These are phyloP conservation scores for Cercospora canescens DNA, from an alignment of 2,329 filamentous ascomycete species.

Conservation along the genomic window DNA sequence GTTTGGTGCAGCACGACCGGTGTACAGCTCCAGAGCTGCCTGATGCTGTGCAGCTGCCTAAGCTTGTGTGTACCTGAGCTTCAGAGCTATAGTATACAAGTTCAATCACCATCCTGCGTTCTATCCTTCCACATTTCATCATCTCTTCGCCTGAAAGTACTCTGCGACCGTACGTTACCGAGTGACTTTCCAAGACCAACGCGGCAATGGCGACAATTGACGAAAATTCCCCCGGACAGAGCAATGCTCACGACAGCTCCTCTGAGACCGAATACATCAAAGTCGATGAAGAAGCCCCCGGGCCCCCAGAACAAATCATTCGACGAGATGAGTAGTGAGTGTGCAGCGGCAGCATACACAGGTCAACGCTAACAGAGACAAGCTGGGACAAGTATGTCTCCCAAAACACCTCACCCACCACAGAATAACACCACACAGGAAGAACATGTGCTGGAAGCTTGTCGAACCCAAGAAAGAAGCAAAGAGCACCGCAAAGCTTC, in stretches of 20 bases:
- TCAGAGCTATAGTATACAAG: neutral
- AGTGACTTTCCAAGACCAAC: neutral
- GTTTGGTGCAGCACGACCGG: neutral
- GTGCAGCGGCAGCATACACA: too few species aligned
- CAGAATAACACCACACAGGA: neutral
- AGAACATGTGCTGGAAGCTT: neutral
- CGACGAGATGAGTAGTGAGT: constrained; percentile 7
- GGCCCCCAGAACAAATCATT: neutral
- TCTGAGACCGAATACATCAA: constrained; percentile 1
- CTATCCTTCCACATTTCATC: neutral
- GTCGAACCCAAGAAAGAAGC: neutral
- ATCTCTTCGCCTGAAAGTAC: neutral
- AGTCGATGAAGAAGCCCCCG: neutral
- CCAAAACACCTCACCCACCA: neutral
- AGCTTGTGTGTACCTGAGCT: neutral
- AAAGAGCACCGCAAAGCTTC: neutral
- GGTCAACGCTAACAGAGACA: neutral
- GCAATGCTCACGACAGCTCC: neutral
- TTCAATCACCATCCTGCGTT: neutral
- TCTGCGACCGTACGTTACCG: neutral
- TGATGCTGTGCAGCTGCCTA: neutral
- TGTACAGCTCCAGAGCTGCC: neutral
- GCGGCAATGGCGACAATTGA: neutral
- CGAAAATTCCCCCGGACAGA: neutral
- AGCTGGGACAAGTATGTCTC: constrained; percentile 11